These are phyloP conservation scores for Tricladium varicosporioides DNA, from an alignment of 2,329 filamentous ascomycete species.

Conservation along the genomic window DNA sequence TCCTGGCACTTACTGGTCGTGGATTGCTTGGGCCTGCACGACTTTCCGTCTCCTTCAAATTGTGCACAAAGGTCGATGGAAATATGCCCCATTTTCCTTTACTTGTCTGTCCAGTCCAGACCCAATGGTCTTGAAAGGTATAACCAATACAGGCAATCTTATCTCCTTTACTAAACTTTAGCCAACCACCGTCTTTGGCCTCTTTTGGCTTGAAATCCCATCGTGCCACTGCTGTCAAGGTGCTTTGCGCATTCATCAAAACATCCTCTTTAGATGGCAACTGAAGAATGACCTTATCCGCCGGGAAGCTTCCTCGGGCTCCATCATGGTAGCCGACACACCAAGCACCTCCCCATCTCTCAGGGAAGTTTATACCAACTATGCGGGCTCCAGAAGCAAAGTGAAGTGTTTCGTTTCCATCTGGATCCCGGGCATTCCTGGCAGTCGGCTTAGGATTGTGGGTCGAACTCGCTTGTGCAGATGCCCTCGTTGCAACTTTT, in stretches of 20 bases:
- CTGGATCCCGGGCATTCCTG: constrained; percentile 25
- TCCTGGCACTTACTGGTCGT: neutral
- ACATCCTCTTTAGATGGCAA: constrained; percentile 27
- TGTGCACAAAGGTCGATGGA: constrained; percentile 28
- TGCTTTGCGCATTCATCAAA: constrained; percentile 28
- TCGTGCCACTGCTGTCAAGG: constrained; percentile 25
- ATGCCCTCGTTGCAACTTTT: constrained; percentile 26
- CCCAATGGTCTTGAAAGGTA: constrained; percentile 32
- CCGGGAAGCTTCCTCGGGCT: constrained; percentile 28
- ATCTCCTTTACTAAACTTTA: constrained; percentile 33
- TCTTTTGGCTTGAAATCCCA: constrained; percentile 35
- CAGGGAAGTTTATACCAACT: constrained; percentile 32
- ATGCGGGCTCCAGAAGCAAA: constrained; percentile 32
- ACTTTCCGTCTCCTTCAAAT: constrained; percentile 14
- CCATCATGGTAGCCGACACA: constrained; percentile 34
- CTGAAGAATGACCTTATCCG: constrained; percentile 23
- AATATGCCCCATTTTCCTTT: constrained; percentile 35
- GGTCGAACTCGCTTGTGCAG: constrained; percentile 23
- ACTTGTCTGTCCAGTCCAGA: constrained; percentile 29
- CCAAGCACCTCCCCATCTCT: constrained; percentile 29
- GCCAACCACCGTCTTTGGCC: constrained; percentile 30
- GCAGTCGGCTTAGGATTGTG: constrained; percentile 27
- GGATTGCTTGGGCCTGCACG: neutral
- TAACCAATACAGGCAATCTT: constrained; percentile 29
- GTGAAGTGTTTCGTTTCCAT: constrained; percentile 26